Conservation (phyloP, 2,329 filamentous ascomycete genomes). For the Neonectria coccinea region DNA sequence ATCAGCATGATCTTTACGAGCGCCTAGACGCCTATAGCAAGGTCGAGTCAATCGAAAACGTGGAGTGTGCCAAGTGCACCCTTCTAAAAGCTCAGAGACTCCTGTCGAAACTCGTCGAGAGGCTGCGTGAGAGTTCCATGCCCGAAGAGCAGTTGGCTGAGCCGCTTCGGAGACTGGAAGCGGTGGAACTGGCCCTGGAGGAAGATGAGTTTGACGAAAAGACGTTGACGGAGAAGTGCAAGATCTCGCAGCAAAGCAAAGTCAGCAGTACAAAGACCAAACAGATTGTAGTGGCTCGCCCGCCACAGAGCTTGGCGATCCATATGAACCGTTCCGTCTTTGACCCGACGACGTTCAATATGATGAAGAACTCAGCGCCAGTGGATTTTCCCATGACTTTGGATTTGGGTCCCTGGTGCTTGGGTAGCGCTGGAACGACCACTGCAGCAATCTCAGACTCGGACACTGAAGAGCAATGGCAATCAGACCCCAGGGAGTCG, state of each 20-base stretch:
- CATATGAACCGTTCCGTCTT: slow-evolving; percentile 95
- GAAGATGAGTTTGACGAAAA: slow-evolving; percentile 83
- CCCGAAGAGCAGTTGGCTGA: slow-evolving; percentile 65
- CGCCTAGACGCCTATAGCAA: slow-evolving; percentile 87
- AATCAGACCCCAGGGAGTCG: slow-evolving; percentile 73
- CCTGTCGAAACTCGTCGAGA: slow-evolving; percentile 60
- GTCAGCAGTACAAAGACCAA: slow-evolving; percentile 87
- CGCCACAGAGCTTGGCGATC: slow-evolving; percentile 83
- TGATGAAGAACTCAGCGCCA: slow-evolving; percentile 85
- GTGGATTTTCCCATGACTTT: slow-evolving; percentile 81
- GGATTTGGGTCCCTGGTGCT: slow-evolving; percentile 86
- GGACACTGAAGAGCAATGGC: slow-evolving; percentile 72
- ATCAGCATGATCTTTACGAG: slow-evolving; percentile 77
- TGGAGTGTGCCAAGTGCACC: slow-evolving; percentile 93
- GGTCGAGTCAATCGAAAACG: slow-evolving; percentile 86
- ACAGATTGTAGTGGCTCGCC: slow-evolving; percentile 85
- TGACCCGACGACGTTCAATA: slow-evolving; percentile 81
- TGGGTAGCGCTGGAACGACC: slow-evolving; percentile 67
- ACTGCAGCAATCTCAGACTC: slow-evolving; percentile 5
- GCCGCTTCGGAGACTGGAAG: slow-evolving; percentile 67
- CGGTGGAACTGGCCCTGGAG: slow-evolving; percentile 78
- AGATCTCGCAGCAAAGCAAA: slow-evolving; percentile 74
- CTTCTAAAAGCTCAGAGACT: slow-evolving; percentile 69
- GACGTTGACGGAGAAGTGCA: slow-evolving; percentile 72
- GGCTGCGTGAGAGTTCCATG: slow-evolving; percentile 49